Evolutionary conservation across 2,329 filamentous ascomycete genomes (phyloP).

Genomic region (Penicillium sp.): DNA sequence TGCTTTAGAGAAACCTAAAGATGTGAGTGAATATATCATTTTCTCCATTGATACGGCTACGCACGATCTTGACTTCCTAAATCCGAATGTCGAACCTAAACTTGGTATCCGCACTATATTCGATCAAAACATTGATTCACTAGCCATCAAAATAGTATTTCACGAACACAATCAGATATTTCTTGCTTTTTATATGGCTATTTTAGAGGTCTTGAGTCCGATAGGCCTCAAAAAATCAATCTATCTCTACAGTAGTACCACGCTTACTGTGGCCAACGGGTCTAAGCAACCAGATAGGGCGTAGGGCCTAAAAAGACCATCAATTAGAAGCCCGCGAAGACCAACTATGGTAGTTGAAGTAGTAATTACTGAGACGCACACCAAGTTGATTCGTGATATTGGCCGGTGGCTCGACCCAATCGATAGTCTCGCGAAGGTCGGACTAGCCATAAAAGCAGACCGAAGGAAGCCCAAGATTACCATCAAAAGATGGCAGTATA

Average conservation of each 20-base stretch:
- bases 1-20: no score
- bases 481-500: conserved; percentile 3
- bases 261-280: neutral
- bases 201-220: neutral
- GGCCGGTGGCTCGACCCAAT: neutral
- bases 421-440: neutral
- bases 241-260: neutral
- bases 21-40: no score
- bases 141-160: conserved; percentile 1
- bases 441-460: neutral
- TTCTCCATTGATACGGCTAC: neutral
- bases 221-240: neutral
- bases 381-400: neutral
- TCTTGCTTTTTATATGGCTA: neutral
- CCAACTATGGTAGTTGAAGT: conserved; percentile 3
- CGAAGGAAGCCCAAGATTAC: neutral
- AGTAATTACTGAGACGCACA: neutral
- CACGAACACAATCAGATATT: conserved; percentile 1
- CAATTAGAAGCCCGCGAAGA: conserved; percentile 1
- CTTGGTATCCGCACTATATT: conserved; percentile 3
- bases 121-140: neutral
- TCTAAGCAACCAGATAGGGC: neutral
- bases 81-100: neutral
- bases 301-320: neutral
- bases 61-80: conserved; percentile 5